These are phyloP conservation scores for Myxozyma kluyveri DNA, from an alignment of 805 yeast species.

Conservation along the genomic window DNA sequence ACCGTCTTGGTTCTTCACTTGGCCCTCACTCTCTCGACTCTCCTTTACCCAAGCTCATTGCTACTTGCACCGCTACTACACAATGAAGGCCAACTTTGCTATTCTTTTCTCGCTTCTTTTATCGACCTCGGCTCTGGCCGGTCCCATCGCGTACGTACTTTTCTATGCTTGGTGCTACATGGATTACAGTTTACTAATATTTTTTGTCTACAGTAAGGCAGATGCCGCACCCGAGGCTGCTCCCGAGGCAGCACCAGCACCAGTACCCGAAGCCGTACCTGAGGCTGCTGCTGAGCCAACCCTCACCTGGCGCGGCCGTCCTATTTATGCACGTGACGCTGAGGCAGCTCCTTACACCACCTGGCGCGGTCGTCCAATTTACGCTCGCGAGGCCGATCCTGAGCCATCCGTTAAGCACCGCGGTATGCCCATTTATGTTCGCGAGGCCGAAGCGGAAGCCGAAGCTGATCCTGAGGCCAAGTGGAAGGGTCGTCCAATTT, in stretches of 20 bases:
- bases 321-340: conserved; percentile 20
- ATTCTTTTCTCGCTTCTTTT: neutral
- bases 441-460: conserved; percentile 18
- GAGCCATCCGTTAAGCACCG: conserved; percentile 7
- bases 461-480: conserved; percentile 12
- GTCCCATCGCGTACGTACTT: conserved; percentile 15
- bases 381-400: conserved; percentile 8
- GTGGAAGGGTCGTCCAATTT: conserved; percentile 3
- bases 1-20: too few species aligned
- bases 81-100: conserved; percentile 9
- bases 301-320: conserved; percentile 10
- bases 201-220: neutral
- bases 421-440: conserved; percentile 7
- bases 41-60: too few species aligned
- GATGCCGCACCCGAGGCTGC: conserved; percentile 1
- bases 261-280: conserved; percentile 17
- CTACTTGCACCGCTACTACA: too few species aligned
- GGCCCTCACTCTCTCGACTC: too few species aligned
- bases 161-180: neutral
- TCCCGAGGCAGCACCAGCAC: neutral
- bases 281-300: conserved; percentile 12
- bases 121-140: conserved; percentile 11
- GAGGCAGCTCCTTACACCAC: conserved; percentile 11
- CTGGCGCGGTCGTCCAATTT: conserved; percentile 2
- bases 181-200: too few species aligned